Evolutionary conservation across 768 basidiomycete genomes (phyloP).

Genomic region (Kwoniella sp.): DNA sequence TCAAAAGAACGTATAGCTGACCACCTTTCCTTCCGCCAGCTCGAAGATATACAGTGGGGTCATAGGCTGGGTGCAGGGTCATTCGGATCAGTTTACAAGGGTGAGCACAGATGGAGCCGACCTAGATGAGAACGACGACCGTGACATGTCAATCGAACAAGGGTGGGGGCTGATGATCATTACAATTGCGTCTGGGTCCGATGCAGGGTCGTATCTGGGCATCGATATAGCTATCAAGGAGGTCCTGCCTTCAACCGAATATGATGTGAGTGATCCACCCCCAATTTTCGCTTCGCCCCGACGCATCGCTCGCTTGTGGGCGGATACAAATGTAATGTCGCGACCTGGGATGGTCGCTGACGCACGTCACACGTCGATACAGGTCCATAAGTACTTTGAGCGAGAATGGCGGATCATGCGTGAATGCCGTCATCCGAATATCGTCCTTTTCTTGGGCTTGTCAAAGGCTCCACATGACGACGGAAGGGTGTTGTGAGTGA

Average conservation of each 20-base stretch:
- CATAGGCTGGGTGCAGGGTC: constrained; percentile 46
- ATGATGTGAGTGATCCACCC: constrained; percentile 66
- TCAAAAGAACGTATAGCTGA: constrained; percentile 8
- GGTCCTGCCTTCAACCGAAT: constrained; percentile 84
- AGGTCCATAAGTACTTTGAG: constrained; percentile 85
- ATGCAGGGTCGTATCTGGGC: constrained; percentile 82
- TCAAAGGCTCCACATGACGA: constrained; percentile 46
- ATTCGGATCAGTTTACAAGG: constrained; percentile 54
- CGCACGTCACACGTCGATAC: not conserved
- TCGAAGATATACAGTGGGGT: constrained; percentile 54
- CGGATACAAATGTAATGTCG: not conserved
- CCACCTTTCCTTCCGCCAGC: constrained; percentile 18
- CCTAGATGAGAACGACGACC: not conserved
- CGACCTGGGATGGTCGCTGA: not conserved
- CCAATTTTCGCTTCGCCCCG: not conserved
- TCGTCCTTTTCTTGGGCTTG: constrained; percentile 84
- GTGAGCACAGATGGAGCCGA: constrained; percentile 25
- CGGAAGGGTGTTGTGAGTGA: constrained; percentile 55
- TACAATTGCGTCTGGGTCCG: too few species aligned
- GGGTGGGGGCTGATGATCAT: not conserved
- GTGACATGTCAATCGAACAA: not conserved
- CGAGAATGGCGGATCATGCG: constrained; percentile 97
- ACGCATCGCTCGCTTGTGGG: not conserved
- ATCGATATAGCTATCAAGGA: constrained; percentile 97
- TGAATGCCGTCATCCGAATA: constrained; percentile 87